These are phyloP conservation scores for Umbelopsis ramanniana DNA, from an alignment of 192 early-diverging fungal genomes.

Conservation along the genomic window DNA sequence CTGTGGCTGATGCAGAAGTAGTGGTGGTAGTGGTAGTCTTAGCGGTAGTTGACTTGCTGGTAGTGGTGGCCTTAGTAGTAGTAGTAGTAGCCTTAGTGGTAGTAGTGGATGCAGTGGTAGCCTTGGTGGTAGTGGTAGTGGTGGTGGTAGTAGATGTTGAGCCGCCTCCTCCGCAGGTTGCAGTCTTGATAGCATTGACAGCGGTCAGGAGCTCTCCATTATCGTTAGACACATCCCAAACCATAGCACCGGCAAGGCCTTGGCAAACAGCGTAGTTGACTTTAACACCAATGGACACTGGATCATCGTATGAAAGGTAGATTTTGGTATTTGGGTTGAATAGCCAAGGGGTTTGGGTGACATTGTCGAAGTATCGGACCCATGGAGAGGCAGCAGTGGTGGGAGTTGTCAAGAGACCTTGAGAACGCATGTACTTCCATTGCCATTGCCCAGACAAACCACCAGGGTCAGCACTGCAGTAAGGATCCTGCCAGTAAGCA, in stretches of 20 bases:
- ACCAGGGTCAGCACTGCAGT: slow-evolving; percentile 48
- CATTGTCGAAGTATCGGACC: slow-evolving; percentile 66
- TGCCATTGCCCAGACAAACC: slow-evolving; percentile 67
- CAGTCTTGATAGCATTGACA: slow-evolving; percentile 21
- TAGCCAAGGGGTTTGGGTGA: slow-evolving; percentile 72
- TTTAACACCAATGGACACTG: slow-evolving; percentile 59
- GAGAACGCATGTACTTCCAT: slow-evolving; percentile 64
- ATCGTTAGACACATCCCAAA: slow-evolving; percentile 73
- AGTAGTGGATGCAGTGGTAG: background rate
- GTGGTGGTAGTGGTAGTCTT: slow-evolving; percentile 10
- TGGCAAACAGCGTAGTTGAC: slow-evolving; percentile 57
- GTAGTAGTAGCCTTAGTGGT: background rate
- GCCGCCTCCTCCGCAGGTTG: background rate
- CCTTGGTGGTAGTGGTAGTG: background rate
- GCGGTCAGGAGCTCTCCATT: slow-evolving; percentile 63
- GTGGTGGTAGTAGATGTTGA: background rate
- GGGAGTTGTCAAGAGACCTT: slow-evolving; percentile 51
- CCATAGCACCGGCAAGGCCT: slow-evolving; percentile 65
- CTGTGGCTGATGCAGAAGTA: background rate
- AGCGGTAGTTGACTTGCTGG: background rate
- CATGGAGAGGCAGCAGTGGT: slow-evolving; percentile 60
- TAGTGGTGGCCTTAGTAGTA: background rate
- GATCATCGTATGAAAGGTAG: slow-evolving; percentile 78
- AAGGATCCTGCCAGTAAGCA: slow-evolving; percentile 57
- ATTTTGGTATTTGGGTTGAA: slow-evolving; percentile 60